Base-by-base conservation (phyloP, 1,139 yeast genomes). In the Blastobotrys malaysiensis region DNA sequence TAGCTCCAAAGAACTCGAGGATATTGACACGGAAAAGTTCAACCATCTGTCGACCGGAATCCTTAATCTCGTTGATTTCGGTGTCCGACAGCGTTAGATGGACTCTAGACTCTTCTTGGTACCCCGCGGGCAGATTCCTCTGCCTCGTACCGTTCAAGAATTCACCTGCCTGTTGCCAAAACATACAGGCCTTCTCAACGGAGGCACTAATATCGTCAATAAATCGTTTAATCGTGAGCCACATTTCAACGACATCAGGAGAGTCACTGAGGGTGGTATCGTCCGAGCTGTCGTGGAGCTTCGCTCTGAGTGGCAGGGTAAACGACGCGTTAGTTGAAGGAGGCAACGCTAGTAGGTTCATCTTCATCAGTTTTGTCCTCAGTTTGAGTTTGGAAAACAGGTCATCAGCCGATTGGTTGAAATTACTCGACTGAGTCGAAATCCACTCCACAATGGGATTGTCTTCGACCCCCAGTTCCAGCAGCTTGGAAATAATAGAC, bases 381-480 rank as follows among this genome's bases (percentile, higher is more conserved):
- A 64, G 58, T 43, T 65, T 61, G 46, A 75, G 68, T 45, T 70
- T 69, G 46, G 69, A 70, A 60, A 73, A 72, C 36, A 70, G 70
- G 13, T 75, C 75, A 21, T 69, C 69, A 39, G 81, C 67, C 48
- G 71, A 69, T 2, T 65, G 63, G 16, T 69, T 68, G 52, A 81
- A 72, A 19, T 67, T 66, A 19, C 71, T 68, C 52, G 76, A 72
- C 58, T 79, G 83, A 16, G 77, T 68, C 47, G 77, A 72, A 31
- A 84, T 74, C 80, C 89, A 86, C 49, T 78, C 82, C 50, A 74
- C 69, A 16, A 85, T 82, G 1, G 95, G 95, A 62, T 82, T 85
- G 55, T 81, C 83, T 47, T 74, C 77, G 2, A 77, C 77, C 11
- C 82, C 85, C 19, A 84, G 69, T 56, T 83, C 88, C 52, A 84